A percentile compares a stretch with the other conserved stretches of the same genome.
phyloP scores from a whole-genome alignment of 2,329 filamentous ascomycete genomes.

The Geosmithia putterillii region DNA sequence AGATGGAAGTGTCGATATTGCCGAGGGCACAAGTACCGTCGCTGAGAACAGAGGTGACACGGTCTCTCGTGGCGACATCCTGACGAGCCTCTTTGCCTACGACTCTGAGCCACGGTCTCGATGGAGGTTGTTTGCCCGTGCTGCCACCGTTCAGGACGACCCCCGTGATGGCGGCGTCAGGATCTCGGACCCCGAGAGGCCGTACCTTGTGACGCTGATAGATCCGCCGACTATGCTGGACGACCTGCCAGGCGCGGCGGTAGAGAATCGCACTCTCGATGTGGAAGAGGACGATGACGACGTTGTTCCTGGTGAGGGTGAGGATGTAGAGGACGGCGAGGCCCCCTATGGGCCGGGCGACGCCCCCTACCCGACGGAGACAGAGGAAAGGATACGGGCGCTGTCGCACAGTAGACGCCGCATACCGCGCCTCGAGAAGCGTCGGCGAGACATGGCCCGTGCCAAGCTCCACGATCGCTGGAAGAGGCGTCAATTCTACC shows the following conservation, averaged over 20 bases:
- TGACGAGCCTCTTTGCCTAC: conserved; percentile 38
- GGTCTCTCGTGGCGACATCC: conserved; percentile 46
- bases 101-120: conserved; percentile 12
- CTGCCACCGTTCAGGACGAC: conserved; percentile 15
- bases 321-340: conserved; percentile 11
- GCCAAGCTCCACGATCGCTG: conserved; percentile 56
- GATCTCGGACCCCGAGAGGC: conserved; percentile 18
- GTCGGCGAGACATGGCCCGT: conserved; percentile 30
- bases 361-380: background rate
- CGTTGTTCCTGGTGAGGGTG: conserved; percentile 11
- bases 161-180: conserved; percentile 10
- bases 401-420: conserved; percentile 21
- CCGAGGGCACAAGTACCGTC: conserved; percentile 27
- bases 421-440: conserved; percentile 23
- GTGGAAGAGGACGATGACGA: conserved; percentile 13
- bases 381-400: conserved; percentile 23
- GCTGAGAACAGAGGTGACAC: conserved; percentile 43
- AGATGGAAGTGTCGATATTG: conserved; percentile 53
- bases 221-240: conserved; percentile 31
- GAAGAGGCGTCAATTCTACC: conserved; percentile 67
- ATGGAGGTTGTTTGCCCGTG: conserved; percentile 1
- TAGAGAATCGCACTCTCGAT: conserved; percentile 15
- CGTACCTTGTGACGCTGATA: conserved; percentile 30
- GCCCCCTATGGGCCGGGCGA: conserved; percentile 1
- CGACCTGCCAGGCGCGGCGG: conserved; percentile 27